A percentile compares a stretch with the other conserved stretches of the same genome.
Conservation (phyloP, 2,329 filamentous ascomycete species). For the Aspergillus ibericus region DNA sequence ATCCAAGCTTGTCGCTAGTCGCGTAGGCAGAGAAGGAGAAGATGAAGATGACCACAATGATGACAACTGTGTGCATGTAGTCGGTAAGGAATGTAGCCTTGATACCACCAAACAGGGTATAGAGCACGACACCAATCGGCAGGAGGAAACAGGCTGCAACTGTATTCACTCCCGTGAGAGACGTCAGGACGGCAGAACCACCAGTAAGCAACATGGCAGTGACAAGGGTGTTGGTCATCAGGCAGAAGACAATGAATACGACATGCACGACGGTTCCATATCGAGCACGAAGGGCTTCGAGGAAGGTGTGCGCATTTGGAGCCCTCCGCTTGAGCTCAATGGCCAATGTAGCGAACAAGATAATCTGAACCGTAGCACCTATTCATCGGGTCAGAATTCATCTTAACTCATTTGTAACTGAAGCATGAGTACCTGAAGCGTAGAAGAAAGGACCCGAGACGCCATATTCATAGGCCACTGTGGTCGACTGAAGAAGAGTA, state of each 20-base stretch:
- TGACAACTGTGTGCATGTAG: constrained; percentile 76
- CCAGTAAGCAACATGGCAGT: constrained; percentile 87
- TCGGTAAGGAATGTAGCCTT: constrained; percentile 87
- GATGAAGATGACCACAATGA: constrained; percentile 77
- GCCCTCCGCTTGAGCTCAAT: constrained; percentile 86
- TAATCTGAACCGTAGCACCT: constrained; percentile 79
- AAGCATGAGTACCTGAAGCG: constrained; percentile 58
- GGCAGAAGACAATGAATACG: constrained; percentile 77
- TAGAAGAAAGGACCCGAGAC: constrained; percentile 67
- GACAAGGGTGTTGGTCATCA: constrained; percentile 83
- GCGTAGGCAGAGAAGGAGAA: constrained; percentile 83
- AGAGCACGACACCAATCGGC: constrained; percentile 76
- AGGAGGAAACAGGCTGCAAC: constrained; percentile 82
- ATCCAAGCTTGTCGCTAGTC: constrained; percentile 69
- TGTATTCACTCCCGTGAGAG: constrained; percentile 72
- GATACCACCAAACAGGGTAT: constrained; percentile 73
- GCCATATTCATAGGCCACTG: constrained; percentile 79
- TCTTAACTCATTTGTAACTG: too few relatives aligned
- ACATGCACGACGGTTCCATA: constrained; percentile 73
- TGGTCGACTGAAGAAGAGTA: constrained; percentile 73
- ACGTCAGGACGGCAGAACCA: constrained; percentile 70
- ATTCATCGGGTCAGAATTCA: constrained; percentile 25
- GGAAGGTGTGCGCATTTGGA: constrained; percentile 81
- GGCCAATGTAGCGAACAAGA: constrained; percentile 85
- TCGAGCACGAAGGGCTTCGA: constrained; percentile 78